These are phyloP conservation scores for Diaporthe vexans DNA, from an alignment of 2,329 filamentous ascomycete genomes.

Conservation along the genomic window DNA sequence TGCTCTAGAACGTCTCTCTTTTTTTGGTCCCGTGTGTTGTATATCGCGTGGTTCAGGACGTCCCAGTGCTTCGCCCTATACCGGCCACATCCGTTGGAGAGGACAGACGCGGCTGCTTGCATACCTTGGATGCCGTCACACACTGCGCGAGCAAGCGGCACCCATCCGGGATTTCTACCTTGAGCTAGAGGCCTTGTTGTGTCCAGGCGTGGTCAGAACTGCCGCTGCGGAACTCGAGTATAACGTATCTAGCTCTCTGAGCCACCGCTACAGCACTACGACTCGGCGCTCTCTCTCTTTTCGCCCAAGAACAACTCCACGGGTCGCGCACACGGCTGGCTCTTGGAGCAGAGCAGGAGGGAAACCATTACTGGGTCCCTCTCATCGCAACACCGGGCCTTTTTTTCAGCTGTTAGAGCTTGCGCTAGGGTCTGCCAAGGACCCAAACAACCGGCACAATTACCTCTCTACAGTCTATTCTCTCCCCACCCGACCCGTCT, in stretches of 20 bases:
- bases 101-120: constrained; percentile 48
- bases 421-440: constrained; percentile 53
- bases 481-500: constrained; percentile 60
- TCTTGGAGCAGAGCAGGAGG: constrained; percentile 31
- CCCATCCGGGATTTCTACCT: constrained; percentile 37
- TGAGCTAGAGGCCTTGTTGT: constrained; percentile 35
- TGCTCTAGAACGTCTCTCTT: constrained; percentile 39
- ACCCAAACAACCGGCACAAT: constrained; percentile 61
- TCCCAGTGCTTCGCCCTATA: constrained; percentile 39
- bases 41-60: constrained; percentile 41
- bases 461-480: constrained; percentile 65
- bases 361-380: constrained; percentile 32
- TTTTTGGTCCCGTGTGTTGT: constrained; percentile 43
- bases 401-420: constrained; percentile 37
- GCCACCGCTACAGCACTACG: constrained; percentile 31
- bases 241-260: constrained; percentile 25
- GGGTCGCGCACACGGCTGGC: constrained; percentile 32
- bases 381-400: constrained; percentile 37
- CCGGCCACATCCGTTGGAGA: constrained; percentile 39
- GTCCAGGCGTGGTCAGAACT: not conserved
- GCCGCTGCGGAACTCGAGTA: constrained; percentile 28
- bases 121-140: constrained; percentile 48
- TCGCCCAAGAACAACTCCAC: constrained; percentile 31
- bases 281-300: constrained; percentile 26
- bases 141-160: constrained; percentile 43